A percentile compares a stretch with the other conserved stretches of the same genome.
Conservation (phyloP, 768 basidiomycete genomes). For the Suillus discolor region DNA sequence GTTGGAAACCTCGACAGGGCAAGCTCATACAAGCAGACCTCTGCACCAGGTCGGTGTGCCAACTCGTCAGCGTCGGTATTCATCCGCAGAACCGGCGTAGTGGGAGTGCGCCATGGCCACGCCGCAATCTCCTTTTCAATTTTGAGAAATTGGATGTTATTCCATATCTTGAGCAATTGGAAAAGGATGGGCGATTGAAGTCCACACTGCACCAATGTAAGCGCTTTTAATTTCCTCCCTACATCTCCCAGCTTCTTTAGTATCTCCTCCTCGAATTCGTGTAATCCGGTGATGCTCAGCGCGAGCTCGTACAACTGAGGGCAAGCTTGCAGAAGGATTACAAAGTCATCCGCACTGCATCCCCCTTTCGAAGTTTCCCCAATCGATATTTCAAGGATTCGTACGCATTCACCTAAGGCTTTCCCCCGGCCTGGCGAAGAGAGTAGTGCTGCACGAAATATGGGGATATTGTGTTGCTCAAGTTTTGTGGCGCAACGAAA, state of each 20-base stretch:
- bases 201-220: constrained; percentile 36
- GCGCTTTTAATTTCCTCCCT: constrained; percentile 32
- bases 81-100: constrained; percentile 14
- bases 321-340: constrained; percentile 27
- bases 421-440: constrained; percentile 19
- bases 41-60: constrained; percentile 13
- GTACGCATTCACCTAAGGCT: constrained; percentile 20
- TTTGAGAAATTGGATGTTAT: constrained; percentile 39
- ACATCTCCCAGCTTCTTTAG: constrained; percentile 28
- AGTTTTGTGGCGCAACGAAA: constrained; percentile 24
- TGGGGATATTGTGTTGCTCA: constrained; percentile 2
- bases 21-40: constrained; percentile 42
- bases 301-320: constrained; percentile 37
- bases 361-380: constrained; percentile 11
- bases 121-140: constrained; percentile 41
- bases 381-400: constrained; percentile 26
- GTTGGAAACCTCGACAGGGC: constrained; percentile 36
- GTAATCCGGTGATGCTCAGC: constrained; percentile 26
- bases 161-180: constrained; percentile 42
- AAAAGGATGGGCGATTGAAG: constrained; percentile 47
- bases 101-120: constrained; percentile 30
- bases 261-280: constrained; percentile 29
- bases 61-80: background rate
- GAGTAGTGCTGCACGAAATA: constrained; percentile 21
- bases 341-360: constrained; percentile 17